phyloP scores from a whole-genome alignment of 148 eudicot species.

The Polygonum aviculare region DNA sequence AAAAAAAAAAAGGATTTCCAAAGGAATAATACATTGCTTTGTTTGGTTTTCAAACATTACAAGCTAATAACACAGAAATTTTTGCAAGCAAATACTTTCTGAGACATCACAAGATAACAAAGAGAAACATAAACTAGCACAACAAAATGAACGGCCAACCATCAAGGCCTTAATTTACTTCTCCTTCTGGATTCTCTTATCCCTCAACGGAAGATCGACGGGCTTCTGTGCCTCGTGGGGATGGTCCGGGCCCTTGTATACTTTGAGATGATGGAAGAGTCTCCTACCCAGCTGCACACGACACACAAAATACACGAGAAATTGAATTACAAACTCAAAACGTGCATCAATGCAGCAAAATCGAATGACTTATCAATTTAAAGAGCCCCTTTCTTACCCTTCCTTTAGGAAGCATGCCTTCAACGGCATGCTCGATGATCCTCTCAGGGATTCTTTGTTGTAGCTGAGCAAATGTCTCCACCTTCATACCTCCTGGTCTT shows the following conservation, averaged over 20 bases:
- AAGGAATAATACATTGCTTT: background rate
- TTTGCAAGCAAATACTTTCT: background rate
- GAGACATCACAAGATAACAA: background rate
- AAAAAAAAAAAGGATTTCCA: too few relatives aligned
- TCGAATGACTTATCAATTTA: too few relatives aligned
- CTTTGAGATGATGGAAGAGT: slow-evolving; percentile 88
- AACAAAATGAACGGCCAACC: background rate
- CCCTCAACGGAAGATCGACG: slow-evolving; percentile 57
- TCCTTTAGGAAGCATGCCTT: slow-evolving; percentile 99
- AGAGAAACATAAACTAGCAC: background rate
- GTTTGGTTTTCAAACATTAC: background rate
- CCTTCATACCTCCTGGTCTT: slow-evolving; percentile 97
- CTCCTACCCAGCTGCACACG: slow-evolving; percentile 71
- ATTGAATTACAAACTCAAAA: too few relatives aligned
- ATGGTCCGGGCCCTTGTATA: slow-evolving; percentile 77
- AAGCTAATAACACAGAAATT: background rate
- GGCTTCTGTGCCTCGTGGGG: slow-evolving; percentile 94
- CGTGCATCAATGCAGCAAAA: too few relatives aligned
- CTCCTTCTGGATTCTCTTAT: slow-evolving; percentile 72
- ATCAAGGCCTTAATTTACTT: slow-evolving; percentile 16
- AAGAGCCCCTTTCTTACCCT: slow-evolving; percentile 41
- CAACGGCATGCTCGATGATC: slow-evolving; percentile 92
- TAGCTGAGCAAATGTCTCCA: slow-evolving; percentile 93
- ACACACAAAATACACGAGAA: background rate
- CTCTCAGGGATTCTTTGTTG: slow-evolving; percentile 97